A percentile compares a stretch with the other conserved stretches of the same genome.
Conservation (phyloP, 495 filamentous ascomycete genomes). For the Penicillium lividum region DNA sequence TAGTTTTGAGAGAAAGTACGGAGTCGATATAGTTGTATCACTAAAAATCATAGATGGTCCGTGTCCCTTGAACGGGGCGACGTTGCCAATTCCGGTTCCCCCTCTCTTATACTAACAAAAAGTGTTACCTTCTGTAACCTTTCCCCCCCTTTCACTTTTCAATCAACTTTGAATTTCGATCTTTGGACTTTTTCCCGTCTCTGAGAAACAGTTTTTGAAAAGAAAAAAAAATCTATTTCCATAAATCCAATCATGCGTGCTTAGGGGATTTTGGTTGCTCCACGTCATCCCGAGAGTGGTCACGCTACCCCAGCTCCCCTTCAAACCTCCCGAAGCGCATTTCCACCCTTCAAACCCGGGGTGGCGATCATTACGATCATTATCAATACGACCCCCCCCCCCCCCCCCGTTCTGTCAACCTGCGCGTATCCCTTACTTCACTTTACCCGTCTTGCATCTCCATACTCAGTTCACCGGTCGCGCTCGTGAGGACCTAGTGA, state of each 20-base stretch:
- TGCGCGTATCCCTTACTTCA: slow-evolving; percentile 3
- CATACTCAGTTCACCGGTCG: slow-evolving; percentile 27
- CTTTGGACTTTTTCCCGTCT: slow-evolving; percentile 5
- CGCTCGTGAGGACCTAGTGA: slow-evolving; percentile 20
- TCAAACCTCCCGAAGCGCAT: slow-evolving; percentile 24
- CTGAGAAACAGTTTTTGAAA: background rate
- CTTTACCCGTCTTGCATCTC: background rate
- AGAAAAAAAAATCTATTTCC: background rate
- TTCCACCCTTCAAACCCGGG: slow-evolving; percentile 9
- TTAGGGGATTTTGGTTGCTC: slow-evolving; percentile 38
- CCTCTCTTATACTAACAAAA: background rate
- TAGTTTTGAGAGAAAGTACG: background rate
- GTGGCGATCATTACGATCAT: slow-evolving; percentile 11
- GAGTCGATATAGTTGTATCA: background rate
- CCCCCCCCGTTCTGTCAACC: background rate
- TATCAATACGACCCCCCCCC: background rate
- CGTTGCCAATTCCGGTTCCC: slow-evolving; percentile 30
- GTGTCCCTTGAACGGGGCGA: slow-evolving; percentile 32
- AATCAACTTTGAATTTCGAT: too few species aligned
- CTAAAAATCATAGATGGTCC: slow-evolving; percentile 22
- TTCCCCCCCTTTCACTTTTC: slow-evolving; percentile 14
- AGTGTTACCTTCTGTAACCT: slow-evolving; percentile 11
- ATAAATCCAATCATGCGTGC: slow-evolving; percentile 35
- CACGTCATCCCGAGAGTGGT: slow-evolving; percentile 34
- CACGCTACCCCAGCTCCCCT: slow-evolving; percentile 36